Percentiles rank a stretch among this genome's conserved stretches.
Evolutionary conservation across 2,329 filamentous ascomycete genomes (phyloP).

Genomic region (Aspergillus clavatus): DNA sequence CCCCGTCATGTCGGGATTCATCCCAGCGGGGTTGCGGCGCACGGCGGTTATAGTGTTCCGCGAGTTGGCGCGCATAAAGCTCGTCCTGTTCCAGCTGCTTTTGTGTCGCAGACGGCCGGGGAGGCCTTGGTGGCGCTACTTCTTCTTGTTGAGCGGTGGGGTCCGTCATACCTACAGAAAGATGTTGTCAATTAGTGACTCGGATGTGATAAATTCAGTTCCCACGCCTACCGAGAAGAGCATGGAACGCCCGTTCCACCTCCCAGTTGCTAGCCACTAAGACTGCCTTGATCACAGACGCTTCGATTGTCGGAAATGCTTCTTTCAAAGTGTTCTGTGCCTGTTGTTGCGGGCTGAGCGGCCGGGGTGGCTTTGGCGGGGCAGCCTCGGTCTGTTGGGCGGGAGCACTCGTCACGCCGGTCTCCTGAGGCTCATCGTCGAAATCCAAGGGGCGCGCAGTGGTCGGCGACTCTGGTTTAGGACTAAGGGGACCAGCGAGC

Average conservation of each 20-base stretch:
- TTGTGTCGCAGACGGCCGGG: constrained; percentile 65
- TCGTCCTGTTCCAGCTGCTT: constrained; percentile 88
- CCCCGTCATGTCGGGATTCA: constrained; percentile 39
- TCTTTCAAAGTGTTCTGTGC: constrained; percentile 85
- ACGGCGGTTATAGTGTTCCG: constrained; percentile 71
- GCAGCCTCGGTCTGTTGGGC: constrained; percentile 36
- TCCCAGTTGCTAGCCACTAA: constrained; percentile 78
- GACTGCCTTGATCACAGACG: constrained; percentile 77
- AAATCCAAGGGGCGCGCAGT: constrained; percentile 55
- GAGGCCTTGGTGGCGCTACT: constrained; percentile 69
- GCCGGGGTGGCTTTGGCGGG: constrained; percentile 80
- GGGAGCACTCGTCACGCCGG: constrained; percentile 27
- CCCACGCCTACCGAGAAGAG: constrained; percentile 68
- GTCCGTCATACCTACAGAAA: constrained; percentile 65
- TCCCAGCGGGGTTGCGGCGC: constrained; percentile 29
- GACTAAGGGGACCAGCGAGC: constrained; percentile 25
- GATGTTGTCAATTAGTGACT: constrained; percentile 2
- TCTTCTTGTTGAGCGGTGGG: constrained; percentile 63
- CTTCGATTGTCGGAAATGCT: constrained; percentile 83
- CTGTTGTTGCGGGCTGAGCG: constrained; percentile 74
- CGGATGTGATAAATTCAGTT: neutral
- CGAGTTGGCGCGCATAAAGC: constrained; percentile 83
- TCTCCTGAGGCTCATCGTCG: constrained; percentile 51
- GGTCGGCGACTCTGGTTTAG: constrained; percentile 49
- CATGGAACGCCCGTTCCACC: constrained; percentile 93